Conservation (phyloP, 495 filamentous ascomycete genomes). For the Aspergillus campestris region DNA sequence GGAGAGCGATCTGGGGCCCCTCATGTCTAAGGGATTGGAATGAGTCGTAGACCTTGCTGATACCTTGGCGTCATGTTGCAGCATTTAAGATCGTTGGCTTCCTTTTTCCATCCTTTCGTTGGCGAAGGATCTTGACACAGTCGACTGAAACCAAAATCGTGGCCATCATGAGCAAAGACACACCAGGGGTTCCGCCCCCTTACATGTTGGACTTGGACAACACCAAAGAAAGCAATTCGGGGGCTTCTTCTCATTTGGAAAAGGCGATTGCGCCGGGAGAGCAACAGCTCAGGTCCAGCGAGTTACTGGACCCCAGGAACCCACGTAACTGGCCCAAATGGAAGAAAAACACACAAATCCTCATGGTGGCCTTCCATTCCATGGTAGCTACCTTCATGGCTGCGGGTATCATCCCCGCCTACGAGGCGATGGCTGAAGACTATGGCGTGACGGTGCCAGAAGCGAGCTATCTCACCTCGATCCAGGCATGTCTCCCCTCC, state of each 20-base stretch:
- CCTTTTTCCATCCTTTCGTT: too few relatives aligned
- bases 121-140: too few relatives aligned
- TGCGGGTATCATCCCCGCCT: constrained; percentile 25
- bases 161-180: too few relatives aligned
- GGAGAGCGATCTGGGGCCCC: background rate
- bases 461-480: constrained; percentile 23
- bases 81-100: constrained; percentile 1
- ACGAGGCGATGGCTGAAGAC: constrained; percentile 18
- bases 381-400: constrained; percentile 28
- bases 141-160: too few relatives aligned
- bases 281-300: constrained; percentile 1
- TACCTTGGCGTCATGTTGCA: too few relatives aligned
- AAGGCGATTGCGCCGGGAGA: background rate
- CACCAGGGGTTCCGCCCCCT: too few relatives aligned
- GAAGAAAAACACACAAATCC: constrained; percentile 28
- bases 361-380: constrained; percentile 30
- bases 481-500: constrained; percentile 15
- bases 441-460: constrained; percentile 18
- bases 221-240: background rate
- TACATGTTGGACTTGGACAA: background rate
- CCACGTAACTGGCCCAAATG: constrained; percentile 20
- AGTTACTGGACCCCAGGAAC: constrained; percentile 7
- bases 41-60: too few relatives aligned
- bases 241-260: background rate
- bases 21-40: too few relatives aligned